Evolutionary conservation across 176 grass and related monocot genomes (phyloP), one percentile per base, ranked within the genome.

Genomic region (Triticum timopheevii): DNA sequence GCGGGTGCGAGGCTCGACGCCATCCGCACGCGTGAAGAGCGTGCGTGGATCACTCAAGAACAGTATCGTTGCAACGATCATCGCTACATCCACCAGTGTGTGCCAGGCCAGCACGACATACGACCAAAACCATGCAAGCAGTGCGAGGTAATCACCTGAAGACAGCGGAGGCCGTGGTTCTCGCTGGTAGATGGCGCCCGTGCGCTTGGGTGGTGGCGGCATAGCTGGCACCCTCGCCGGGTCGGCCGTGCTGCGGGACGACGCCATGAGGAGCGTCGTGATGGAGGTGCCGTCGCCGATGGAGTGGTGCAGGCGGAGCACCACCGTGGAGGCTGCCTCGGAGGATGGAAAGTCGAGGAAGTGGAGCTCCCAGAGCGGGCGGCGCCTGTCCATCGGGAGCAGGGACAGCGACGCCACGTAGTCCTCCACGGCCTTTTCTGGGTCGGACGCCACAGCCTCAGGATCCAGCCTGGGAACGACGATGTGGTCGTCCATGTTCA

Each of bases 331-430:
- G 17, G 87, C 47, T 4, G 64, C 73, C 13, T 93, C 89, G 4
- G 90, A 87, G 59, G 94, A 86, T 13, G 87, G 89, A 49, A 95
- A 16, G 84, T 95, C 79, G 58, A 93, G 91, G 66, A 91, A 13
- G 87, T 95, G 91, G 65, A 93, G 25, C 45, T 95, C 93, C 93
- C 93, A 95, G 7, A 90, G 90, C 0, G 93, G 93, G 6, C 79
- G 85, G 27, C 73, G 81, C 50, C 13, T 59, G 79, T 88, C 73
- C 86, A 95, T 63, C 30, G 84, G 38, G 8, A 69, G 50, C 77
- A 56, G 4, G 39, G 90, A 58, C 19, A 86, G 90, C 3, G 87
- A 88, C 8, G 93, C 24, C 24, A 65, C 12, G 25, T 65, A 65
- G 25, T 65, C 63, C 63, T 65, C 63, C 63, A 65, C 63, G 11